Percentiles rank a stretch among this genome's conserved stretches.
Evolutionary conservation across 2,329 filamentous ascomycete genomes (phyloP).

Genomic region (Penicillium sp.): DNA sequence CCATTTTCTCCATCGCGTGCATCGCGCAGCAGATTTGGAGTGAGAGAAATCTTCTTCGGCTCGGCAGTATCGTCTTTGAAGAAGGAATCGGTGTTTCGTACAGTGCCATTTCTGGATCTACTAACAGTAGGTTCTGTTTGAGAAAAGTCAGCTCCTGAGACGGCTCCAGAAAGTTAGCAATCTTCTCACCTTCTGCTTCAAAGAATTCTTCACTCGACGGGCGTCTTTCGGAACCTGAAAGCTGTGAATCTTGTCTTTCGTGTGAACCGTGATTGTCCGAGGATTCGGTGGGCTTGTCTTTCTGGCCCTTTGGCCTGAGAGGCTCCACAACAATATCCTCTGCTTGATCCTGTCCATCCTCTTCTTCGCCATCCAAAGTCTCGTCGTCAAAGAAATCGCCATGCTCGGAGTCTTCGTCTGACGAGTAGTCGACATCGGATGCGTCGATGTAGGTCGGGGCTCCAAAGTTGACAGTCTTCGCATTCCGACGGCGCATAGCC

Average conservation of each 20-base stretch:
- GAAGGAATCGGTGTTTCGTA: conserved; percentile 93
- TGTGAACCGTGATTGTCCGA: conserved; percentile 17
- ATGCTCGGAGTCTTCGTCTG: conserved; percentile 68
- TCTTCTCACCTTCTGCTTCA: conserved; percentile 45
- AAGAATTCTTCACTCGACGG: conserved; percentile 70
- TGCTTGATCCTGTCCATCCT: conserved; percentile 35
- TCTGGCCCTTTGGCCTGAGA: conserved; percentile 45
- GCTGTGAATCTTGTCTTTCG: conserved; percentile 30
- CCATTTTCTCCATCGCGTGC: conserved; percentile 42
- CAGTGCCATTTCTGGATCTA: conserved; percentile 77
- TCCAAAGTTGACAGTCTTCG: conserved; percentile 84
- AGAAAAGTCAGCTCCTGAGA: conserved; percentile 18
- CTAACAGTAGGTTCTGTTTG: conserved; percentile 36
- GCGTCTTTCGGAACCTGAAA: conserved; percentile 38
- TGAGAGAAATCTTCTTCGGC: conserved; percentile 96
- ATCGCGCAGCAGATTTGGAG: conserved; percentile 86
- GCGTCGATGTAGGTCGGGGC: conserved; percentile 86
- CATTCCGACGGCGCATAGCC: conserved; percentile 76
- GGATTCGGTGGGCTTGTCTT: conserved; percentile 34
- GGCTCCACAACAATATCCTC: conserved; percentile 48
- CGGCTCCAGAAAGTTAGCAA: not conserved
- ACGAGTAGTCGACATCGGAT: conserved; percentile 82
- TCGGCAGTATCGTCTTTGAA: conserved; percentile 95
- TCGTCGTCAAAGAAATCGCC: conserved; percentile 51
- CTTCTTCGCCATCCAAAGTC: conserved; percentile 43